Percentiles rank a stretch among this genome's conserved stretches.
Evolutionary conservation across 1,139 yeast species (phyloP).

Genomic region (Torulaspora globosa): DNA sequence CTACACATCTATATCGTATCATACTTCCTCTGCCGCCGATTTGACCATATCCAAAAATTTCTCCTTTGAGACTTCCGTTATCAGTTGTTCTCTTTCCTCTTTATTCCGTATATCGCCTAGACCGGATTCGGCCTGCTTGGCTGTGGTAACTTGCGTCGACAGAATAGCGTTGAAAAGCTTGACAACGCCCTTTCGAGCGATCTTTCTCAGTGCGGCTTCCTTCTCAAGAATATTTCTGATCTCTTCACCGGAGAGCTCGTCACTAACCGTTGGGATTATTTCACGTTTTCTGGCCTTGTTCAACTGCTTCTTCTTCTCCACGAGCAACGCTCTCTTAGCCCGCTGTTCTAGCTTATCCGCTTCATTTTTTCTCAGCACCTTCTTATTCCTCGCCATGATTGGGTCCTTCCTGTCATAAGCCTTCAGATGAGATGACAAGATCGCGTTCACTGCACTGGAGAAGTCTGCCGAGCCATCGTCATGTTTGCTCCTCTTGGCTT

Average conservation of each 20-base stretch:
- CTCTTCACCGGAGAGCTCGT: slow-evolving; percentile 44
- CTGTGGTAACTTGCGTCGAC: slow-evolving; percentile 69
- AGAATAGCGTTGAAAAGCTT: slow-evolving; percentile 86
- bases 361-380: slow-evolving; percentile 66
- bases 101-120: slow-evolving; percentile 38
- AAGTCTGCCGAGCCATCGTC: slow-evolving; percentile 72
- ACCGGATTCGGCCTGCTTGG: slow-evolving; percentile 40
- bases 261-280: slow-evolving; percentile 54
- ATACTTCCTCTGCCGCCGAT: slow-evolving; percentile 57
- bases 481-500: slow-evolving; percentile 51
- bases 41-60: slow-evolving; percentile 84
- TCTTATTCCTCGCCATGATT: slow-evolving; percentile 74
- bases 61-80: slow-evolving; percentile 82
- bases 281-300: slow-evolving; percentile 67
- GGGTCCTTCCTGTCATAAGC: slow-evolving; percentile 89
- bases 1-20: slow-evolving; percentile 1
- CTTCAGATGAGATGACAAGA: slow-evolving; percentile 78
- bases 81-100: slow-evolving; percentile 53
- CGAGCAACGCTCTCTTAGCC: slow-evolving; percentile 65
- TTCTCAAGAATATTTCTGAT: slow-evolving; percentile 58
- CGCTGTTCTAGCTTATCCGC: slow-evolving; percentile 77
- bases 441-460: slow-evolving; percentile 78
- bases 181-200: slow-evolving; percentile 93
- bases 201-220: slow-evolving; percentile 70
- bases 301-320: slow-evolving; percentile 65